Evolutionary conservation across 257 asterid species (phyloP).

Genomic region (Misopates orontium): DNA sequence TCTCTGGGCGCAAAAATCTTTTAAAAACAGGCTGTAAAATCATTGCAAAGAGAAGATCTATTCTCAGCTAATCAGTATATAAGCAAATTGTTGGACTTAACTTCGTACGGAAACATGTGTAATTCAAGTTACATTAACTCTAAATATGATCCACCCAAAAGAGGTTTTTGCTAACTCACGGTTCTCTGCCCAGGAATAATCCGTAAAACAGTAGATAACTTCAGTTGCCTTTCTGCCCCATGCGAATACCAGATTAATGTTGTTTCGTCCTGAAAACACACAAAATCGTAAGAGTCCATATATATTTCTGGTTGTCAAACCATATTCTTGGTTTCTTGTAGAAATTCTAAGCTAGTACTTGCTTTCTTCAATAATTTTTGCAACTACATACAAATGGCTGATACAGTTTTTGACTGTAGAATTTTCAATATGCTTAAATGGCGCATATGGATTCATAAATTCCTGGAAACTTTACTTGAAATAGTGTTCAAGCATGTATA

Average conservation of each 20-base stretch:
- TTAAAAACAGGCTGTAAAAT: constrained; percentile 82
- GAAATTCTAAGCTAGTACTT: no score
- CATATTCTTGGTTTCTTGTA: not conserved
- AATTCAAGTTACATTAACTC: constrained; percentile 29
- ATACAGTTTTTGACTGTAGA: no score
- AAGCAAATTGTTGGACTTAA: not conserved
- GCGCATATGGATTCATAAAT: no score
- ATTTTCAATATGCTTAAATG: no score
- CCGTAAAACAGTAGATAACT: constrained; percentile 71
- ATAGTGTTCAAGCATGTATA: no score
- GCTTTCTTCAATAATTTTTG: no score
- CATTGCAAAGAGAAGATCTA: constrained; percentile 16
- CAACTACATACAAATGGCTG: no score
- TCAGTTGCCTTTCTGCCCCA: constrained; percentile 83
- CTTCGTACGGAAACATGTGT: not conserved
- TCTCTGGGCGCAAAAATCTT: constrained; percentile 94
- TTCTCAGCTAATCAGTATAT: not conserved
- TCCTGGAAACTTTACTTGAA: no score
- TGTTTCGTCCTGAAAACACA: constrained; percentile 76
- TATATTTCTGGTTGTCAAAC: constrained; percentile 10
- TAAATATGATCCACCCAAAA: constrained; percentile 27
- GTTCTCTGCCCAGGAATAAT: constrained; percentile 98
- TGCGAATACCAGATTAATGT: constrained; percentile 84
- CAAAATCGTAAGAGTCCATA: constrained; percentile 9
- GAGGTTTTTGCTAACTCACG: constrained; percentile 55